phyloP scores from a whole-genome alignment of 192 early-diverging fungal genomes.

The Coemansia sp. region DNA sequence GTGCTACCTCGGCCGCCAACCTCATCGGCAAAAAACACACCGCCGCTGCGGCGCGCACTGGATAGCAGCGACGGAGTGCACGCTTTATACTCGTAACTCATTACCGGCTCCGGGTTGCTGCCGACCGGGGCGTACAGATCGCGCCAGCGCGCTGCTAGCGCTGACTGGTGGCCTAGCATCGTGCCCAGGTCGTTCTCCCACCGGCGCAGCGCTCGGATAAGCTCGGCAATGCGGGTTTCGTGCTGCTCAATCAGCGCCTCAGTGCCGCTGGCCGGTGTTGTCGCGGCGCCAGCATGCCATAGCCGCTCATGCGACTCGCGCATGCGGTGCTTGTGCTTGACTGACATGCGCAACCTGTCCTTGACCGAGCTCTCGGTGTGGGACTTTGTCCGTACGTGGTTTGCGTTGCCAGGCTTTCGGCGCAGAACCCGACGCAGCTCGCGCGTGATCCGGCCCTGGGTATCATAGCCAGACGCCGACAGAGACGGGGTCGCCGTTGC shows the following conservation, averaged over 20 bases:
- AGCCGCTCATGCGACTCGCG: neutral
- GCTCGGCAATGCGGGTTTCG: slow-evolving; percentile 32
- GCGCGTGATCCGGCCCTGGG: slow-evolving; percentile 39
- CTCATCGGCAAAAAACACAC: neutral
- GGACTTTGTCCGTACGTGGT: slow-evolving; percentile 19
- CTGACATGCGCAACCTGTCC: slow-evolving; percentile 14
- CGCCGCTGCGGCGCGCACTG: neutral
- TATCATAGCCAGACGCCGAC: slow-evolving; percentile 19
- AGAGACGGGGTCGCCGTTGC: slow-evolving; percentile 9
- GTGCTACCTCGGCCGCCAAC: neutral
- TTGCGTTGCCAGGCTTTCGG: slow-evolving; percentile 27
- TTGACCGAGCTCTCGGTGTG: slow-evolving; percentile 17
- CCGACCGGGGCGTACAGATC: slow-evolving; percentile 24
- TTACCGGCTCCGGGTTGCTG: neutral
- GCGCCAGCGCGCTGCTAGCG: slow-evolving; percentile 36
- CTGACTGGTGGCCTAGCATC: slow-evolving; percentile 32
- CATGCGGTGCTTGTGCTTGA: slow-evolving; percentile 12
- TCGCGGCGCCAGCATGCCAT: neutral
- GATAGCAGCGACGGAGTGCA: neutral
- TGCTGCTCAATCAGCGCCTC: slow-evolving; percentile 48
- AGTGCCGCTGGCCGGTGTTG: slow-evolving; percentile 18
- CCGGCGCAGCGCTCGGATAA: slow-evolving; percentile 23
- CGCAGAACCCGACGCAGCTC: slow-evolving; percentile 45
- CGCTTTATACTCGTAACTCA: neutral
- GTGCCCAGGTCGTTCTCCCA: slow-evolving; percentile 40